Conservation (phyloP, 345 rosid species). For the Mangifera indica region DNA sequence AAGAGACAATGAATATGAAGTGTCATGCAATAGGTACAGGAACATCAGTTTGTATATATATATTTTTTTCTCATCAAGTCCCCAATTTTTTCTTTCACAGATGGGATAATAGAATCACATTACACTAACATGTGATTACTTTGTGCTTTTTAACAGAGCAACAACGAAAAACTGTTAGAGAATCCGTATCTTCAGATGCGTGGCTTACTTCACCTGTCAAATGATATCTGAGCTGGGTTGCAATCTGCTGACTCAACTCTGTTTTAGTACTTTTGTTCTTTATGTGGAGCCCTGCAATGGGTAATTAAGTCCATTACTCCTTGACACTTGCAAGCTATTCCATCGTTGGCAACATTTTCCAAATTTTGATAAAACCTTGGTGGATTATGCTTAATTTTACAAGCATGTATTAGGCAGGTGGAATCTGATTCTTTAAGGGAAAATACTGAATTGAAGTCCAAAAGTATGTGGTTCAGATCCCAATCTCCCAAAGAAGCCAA, state of each 20-base stretch:
- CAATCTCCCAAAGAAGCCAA: not conserved
- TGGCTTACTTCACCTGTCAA: conserved; percentile 89
- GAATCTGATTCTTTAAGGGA: conserved; percentile 11
- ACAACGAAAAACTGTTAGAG: conserved; percentile 92
- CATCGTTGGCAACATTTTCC: conserved; percentile 13
- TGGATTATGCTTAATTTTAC: conserved; percentile 10
- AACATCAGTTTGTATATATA: not conserved
- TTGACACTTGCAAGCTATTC: conserved; percentile 6
- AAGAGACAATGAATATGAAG: not conserved
- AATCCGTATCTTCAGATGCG: conserved; percentile 98
- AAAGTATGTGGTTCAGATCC: not conserved
- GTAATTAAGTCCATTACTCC: conserved; percentile 2
- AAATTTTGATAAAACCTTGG: conserved; percentile 1
- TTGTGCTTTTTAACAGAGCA: conserved; percentile 59
- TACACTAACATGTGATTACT: conserved; percentile 17
- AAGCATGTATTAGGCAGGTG: conserved; percentile 8
- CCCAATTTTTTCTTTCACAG: not conserved
- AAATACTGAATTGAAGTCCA: conserved; percentile 3
- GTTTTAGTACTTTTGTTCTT: not conserved
- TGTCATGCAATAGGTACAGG: not conserved
- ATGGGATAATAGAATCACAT: not conserved
- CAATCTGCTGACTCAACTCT: conserved; percentile 21
- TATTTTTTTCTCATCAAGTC: not conserved
- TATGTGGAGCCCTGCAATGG: conserved; percentile 6
- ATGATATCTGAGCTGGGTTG: conserved; percentile 46